Evolutionary conservation across 208 protist genomes (phyloP), one percentile per base, ranked within the genome.

Genomic region (Trypanosoma grayi): DNA sequence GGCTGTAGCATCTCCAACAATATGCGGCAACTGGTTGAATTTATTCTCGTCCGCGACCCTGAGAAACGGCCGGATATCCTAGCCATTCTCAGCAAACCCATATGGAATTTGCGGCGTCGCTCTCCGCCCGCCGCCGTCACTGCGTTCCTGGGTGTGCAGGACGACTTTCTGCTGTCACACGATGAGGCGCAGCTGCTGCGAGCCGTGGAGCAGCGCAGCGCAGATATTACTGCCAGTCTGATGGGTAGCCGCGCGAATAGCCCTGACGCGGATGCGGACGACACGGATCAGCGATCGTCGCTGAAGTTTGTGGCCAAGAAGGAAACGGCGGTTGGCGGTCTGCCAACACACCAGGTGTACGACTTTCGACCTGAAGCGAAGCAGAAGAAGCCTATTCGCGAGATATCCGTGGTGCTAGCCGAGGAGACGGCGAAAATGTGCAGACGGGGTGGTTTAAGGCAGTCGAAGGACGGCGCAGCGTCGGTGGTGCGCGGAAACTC

Each of bases 121-220:
- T 70, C 77, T 33, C 82, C 90, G 14, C 90, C 90, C 4, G 58
- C 64, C 8, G 85, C 78, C 10, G 63, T 95, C 9, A 81, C 66
- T 2, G 72, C 67, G 3, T 95, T 92, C 51, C 70, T 95, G 16
- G 86, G 90, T n/a, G 79, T 95, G 16, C 77, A 92, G 54, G 85
- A 91, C 51, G 85, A 95, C 57, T 78, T 92, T 34, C 59, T 92
- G 14, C 67, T 93, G 9, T 90, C 83, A 20, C 77, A 79, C 67
- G 82, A 93, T 51, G 90, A 95, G 60, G 77, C 73, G 18, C 77
- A 81, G 13, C 67, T 95, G 33, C 39, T 95, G 77, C 80, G 77
- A 9, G 85, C 84, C 0, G 85, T 95, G 18, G 79, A 94, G 75
- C 77, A 94, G 58, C 87, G 87, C 31, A 88, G 82, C 58, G 82